Base-by-base conservation (phyloP, 495 filamentous ascomycete species). In the Tuber umbilicatum region DNA sequence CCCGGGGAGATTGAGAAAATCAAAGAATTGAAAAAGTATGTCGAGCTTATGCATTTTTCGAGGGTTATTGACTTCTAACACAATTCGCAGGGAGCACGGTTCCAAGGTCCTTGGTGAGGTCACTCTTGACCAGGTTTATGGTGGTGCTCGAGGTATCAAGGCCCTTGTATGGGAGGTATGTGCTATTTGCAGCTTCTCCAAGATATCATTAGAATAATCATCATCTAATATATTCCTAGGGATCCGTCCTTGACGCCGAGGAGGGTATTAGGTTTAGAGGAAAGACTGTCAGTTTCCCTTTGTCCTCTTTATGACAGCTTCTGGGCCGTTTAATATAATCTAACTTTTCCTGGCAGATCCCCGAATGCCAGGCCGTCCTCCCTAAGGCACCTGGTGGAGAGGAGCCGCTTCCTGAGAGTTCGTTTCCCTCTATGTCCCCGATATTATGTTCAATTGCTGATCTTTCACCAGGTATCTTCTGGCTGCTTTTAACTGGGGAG, bases 181-280 rank as follows among this genome's bases (percentile, higher is more conserved):
- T 83, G 67, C n/a, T 73, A 45, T 42, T 43, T 70, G 2, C n/a
- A 39, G 21, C 73, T 43, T 77, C 5, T 31, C n/a, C 31, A 45
- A 77, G 47, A 42, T 71, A 70, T 73, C 70, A 31, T 68, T 35
- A 37, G 73, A 31, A 43, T 31, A 37, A 38, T 38, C 60, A 47
- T 68, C 70, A 41, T 64, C 75, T 60, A 73, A 75, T 73, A 71
- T 75, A 43, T 74, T 68, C 74, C 2, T 79, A 90, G 89, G 95
- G 95, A 77, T 99, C 95, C 78, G 96, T 99, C 82, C 91, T 99
- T 75, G 95, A 99, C 86, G 89, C 93, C 67, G 94, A 99, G 88
- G 94, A 99, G 88, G 95, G 95, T 86, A 99, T 99, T 86, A 93
- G 96, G 78, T 99, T 99, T 89, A 90, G 96, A 84, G 95, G 96